Conservation (phyloP, 2,329 filamentous ascomycete genomes). For the Pseudopyrenochaeta lycopersici region DNA sequence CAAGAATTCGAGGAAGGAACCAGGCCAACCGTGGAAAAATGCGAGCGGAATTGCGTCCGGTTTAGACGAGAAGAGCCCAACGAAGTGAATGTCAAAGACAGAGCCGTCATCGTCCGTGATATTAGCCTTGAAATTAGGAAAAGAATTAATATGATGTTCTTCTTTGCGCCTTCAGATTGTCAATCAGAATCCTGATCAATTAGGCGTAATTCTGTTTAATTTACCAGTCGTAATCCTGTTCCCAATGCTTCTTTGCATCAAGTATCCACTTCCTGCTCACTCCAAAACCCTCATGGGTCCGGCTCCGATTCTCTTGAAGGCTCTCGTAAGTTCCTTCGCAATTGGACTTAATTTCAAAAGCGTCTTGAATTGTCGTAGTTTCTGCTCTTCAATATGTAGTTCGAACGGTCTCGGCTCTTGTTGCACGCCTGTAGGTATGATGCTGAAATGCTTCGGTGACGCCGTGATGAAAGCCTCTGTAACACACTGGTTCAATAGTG, state of each 20-base stretch:
- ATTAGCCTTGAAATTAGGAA: constrained; percentile 59
- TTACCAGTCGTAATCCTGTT: constrained; percentile 46
- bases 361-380: constrained; percentile 43
- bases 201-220: background rate
- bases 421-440: constrained; percentile 20
- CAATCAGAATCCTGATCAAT: too few species aligned
- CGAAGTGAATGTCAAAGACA: constrained; percentile 60
- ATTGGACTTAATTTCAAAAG: constrained; percentile 39
- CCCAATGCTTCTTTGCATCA: constrained; percentile 40
- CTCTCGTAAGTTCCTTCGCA: constrained; percentile 44
- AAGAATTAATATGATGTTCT: constrained; percentile 59
- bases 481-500: too few species aligned
- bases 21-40: constrained; percentile 66
- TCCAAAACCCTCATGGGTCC: constrained; percentile 40
- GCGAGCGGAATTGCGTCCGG: constrained; percentile 60
- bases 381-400: constrained; percentile 35
- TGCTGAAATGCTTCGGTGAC: constrained; percentile 25
- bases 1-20: constrained; percentile 64
- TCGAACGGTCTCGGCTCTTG: constrained; percentile 34
- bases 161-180: constrained; percentile 43
- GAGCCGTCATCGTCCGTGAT: constrained; percentile 52
- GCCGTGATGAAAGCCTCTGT: too few species aligned
- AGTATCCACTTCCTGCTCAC: constrained; percentile 43
- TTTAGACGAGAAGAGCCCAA: constrained; percentile 63
- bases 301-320: constrained; percentile 30